Conservation (phyloP, 108 stramenopile genomes). For the Thalassiosira profunda region DNA sequence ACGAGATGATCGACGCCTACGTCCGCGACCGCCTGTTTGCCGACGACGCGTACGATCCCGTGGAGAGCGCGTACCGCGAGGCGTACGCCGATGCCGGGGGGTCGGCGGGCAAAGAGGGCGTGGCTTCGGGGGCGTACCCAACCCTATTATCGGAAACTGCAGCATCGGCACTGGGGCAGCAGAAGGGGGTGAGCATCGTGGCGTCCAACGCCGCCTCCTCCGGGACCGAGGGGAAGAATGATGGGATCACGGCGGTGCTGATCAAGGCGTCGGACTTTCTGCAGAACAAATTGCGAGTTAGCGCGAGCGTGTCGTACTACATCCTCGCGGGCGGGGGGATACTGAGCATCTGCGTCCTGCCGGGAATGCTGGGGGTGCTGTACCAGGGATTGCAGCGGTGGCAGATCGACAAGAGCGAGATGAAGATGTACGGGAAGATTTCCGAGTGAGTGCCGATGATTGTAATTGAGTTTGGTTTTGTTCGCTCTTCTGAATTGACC, state of each 20-base stretch:
- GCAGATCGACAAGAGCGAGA: conserved; percentile 48
- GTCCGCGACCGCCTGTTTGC: conserved; percentile 80
- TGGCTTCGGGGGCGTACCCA: conserved; percentile 27
- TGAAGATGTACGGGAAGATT: conserved; percentile 61
- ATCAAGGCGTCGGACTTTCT: conserved; percentile 27
- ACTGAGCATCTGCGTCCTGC: conserved; percentile 28
- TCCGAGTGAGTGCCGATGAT: conserved; percentile 29
- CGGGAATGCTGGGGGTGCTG: conserved; percentile 27
- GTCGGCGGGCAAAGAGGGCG: neutral
- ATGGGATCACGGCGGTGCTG: conserved; percentile 24
- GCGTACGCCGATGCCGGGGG: conserved; percentile 39
- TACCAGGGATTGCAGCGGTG: conserved; percentile 46
- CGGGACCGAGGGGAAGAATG: neutral
- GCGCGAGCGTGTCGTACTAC: conserved; percentile 31
- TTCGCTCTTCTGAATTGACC: neutral
- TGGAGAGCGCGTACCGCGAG: conserved; percentile 83
- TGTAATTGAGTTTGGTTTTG: neutral
- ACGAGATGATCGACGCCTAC: conserved; percentile 73
- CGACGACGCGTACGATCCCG: conserved; percentile 81
- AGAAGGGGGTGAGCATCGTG: conserved; percentile 4
- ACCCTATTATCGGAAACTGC: conserved; percentile 39
- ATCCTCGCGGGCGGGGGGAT: conserved; percentile 28
- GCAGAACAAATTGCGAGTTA: conserved; percentile 18
- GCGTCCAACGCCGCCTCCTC: neutral
- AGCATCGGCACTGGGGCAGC: conserved; percentile 24